A percentile compares a stretch with the other conserved stretches of the same genome.
These are phyloP conservation scores for Fomitopsis pulvina DNA, from an alignment of 768 basidiomycete species.

Conservation along the genomic window DNA sequence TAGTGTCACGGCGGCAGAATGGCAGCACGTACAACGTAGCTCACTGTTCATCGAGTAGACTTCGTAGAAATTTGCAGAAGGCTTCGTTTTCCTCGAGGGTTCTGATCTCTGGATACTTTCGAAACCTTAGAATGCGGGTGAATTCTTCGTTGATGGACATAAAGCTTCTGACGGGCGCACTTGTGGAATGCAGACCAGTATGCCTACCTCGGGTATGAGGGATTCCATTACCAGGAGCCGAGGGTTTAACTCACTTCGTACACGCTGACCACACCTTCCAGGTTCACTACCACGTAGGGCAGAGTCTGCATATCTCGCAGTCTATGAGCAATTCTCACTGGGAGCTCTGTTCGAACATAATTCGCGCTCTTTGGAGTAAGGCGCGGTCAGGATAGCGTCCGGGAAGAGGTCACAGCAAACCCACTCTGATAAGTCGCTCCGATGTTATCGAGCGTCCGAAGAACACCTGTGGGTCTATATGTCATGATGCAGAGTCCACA, in stretches of 20 bases:
- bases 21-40: conserved; percentile 11
- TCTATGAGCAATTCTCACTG: conserved; percentile 82
- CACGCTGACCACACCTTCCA: conserved; percentile 76
- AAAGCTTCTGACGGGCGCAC: no score
- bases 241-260: conserved; percentile 56
- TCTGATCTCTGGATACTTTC: conserved; percentile 66
- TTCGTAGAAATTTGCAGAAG: conserved; percentile 69
- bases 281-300: conserved; percentile 82
- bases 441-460: conserved; percentile 80
- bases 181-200: conserved; percentile 87
- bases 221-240: not conserved
- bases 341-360: conserved; percentile 85
- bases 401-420: conserved; percentile 3
- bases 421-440: conserved; percentile 70
- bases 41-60: conserved; percentile 72
- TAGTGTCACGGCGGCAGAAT: not conserved
- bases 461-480: conserved; percentile 51
- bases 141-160: no score
- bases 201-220: conserved; percentile 38
- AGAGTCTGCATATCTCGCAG: conserved; percentile 81
- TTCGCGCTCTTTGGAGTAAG: conserved; percentile 62
- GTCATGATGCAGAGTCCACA: not conserved
- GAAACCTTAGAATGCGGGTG: conserved; percentile 22
- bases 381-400: not conserved
- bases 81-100: conserved; percentile 66